Percentiles rank a stretch among this genome's conserved stretches.
Evolutionary conservation across 129 eudicot species (phyloP).

Genomic region (Tagetes patula): DNA sequence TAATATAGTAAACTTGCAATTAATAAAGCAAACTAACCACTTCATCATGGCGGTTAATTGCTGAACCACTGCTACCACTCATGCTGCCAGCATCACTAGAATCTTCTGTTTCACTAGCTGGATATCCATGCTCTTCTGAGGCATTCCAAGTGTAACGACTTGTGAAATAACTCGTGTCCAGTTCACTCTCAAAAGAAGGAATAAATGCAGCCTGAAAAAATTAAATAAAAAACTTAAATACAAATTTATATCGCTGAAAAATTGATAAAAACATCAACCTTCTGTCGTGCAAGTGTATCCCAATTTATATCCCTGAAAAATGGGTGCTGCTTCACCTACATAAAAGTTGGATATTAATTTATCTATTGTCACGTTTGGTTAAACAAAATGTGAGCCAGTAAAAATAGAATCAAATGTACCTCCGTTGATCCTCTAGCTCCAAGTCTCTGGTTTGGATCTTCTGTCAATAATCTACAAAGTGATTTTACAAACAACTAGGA

Average conservation of each 20-base stretch:
- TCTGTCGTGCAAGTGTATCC: conserved; percentile 98
- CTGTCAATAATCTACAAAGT: conserved; percentile 70
- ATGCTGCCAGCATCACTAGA: conserved; percentile 82
- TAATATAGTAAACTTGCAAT: background rate
- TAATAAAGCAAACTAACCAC: conserved; percentile 49
- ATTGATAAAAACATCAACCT: conserved; percentile 44
- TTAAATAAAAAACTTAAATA: conserved; percentile 13
- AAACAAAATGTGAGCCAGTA: background rate
- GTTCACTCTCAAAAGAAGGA: conserved; percentile 89
- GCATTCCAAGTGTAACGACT: conserved; percentile 95
- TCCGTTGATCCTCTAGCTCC: conserved; percentile 97
- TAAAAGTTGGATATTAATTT: conserved; percentile 4
- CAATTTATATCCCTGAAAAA: conserved; percentile 96
- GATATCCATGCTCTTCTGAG: conserved; percentile 73
- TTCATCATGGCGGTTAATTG: conserved; percentile 79
- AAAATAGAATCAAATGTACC: conserved; percentile 36
- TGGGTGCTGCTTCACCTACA: conserved; percentile 91
- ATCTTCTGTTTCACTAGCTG: conserved; percentile 76
- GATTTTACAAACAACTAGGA: conserved; percentile 16
- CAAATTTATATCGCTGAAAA: background rate
- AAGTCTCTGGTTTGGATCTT: conserved; percentile 97
- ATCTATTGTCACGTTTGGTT: background rate
- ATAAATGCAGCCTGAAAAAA: conserved; percentile 87
- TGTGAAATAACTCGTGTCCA: conserved; percentile 94
- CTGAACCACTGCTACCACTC: conserved; percentile 84